A percentile compares a stretch with the other conserved stretches of the same genome.
Conservation (phyloP, 441 rosid genomes). For the Populus hybrid region DNA sequence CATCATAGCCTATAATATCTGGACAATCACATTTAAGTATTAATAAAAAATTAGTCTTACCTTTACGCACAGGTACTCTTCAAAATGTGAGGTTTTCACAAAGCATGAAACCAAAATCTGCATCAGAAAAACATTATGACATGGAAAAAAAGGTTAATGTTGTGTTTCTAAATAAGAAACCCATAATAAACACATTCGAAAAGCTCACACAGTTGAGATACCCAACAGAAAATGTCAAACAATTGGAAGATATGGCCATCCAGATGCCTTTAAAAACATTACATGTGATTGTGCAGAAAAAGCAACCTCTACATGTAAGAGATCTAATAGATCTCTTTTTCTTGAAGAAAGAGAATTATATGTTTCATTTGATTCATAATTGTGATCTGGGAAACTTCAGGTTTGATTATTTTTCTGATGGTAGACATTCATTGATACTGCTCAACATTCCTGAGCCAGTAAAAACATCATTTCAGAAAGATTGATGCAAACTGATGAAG, state of each 20-base stretch:
- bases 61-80: constrained; percentile 87
- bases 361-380: constrained; percentile 1
- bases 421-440: neutral
- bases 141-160: constrained; percentile 1
- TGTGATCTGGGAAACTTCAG: neutral
- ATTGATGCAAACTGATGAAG: neutral
- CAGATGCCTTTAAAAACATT: neutral
- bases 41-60: constrained; percentile 30
- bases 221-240: neutral
- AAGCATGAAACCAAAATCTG: constrained; percentile 86
- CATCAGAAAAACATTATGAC: constrained; percentile 14
- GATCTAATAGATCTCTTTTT: neutral
- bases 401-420: neutral
- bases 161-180: neutral
- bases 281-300: neutral
- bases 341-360: neutral
- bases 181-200: neutral
- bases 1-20: neutral
- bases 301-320: neutral
- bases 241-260: neutral
- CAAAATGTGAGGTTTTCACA: constrained; percentile 81
- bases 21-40: neutral
- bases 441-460: neutral
- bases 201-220: neutral
- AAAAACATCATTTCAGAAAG: neutral